These are phyloP conservation scores for Kalmanozyma brasiliensis DNA, from an alignment of 1,284 basidiomycete species.

Conservation along the genomic window DNA sequence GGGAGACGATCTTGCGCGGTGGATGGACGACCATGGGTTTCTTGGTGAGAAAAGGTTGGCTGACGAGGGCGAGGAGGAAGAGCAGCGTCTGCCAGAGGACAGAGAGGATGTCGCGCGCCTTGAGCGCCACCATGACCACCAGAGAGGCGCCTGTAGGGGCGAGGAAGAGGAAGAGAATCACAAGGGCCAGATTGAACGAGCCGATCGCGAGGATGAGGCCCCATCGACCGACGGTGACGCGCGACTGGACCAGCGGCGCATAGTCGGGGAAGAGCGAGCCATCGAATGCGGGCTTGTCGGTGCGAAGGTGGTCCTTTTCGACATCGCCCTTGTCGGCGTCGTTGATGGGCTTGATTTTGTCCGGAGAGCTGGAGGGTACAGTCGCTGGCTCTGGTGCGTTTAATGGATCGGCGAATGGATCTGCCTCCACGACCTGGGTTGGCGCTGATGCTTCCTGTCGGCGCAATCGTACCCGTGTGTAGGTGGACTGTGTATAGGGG, in stretches of 20 bases:
- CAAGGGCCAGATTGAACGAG: slow-evolving; percentile 20
- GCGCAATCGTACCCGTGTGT: slow-evolving; percentile 1
- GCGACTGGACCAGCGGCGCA: slow-evolving; percentile 22
- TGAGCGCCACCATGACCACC: slow-evolving; percentile 27
- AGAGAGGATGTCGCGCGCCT: slow-evolving; percentile 32
- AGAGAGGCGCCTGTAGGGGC: slow-evolving; percentile 20
- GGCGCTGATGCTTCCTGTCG: neutral
- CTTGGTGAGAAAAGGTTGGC: slow-evolving; percentile 15
- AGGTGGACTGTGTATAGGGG: too few relatives aligned
- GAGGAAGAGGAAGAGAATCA: slow-evolving; percentile 28
- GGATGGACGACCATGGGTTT: slow-evolving; percentile 19
- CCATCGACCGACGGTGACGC: slow-evolving; percentile 21
- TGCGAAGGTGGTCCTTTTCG: slow-evolving; percentile 6
- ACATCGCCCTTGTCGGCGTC: slow-evolving; percentile 13
- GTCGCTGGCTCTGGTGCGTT: neutral
- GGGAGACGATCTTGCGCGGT: slow-evolving; percentile 33
- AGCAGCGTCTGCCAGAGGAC: slow-evolving; percentile 31
- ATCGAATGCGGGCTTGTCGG: slow-evolving; percentile 15
- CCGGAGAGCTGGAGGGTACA: slow-evolving; percentile 5
- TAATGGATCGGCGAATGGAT: slow-evolving; percentile 12
- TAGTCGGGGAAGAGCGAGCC: slow-evolving; percentile 24
- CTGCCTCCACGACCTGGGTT: slow-evolving; percentile 5
- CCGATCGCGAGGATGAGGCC: slow-evolving; percentile 31
- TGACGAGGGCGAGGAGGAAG: slow-evolving; percentile 6
- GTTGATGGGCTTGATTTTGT: slow-evolving; percentile 4